These are phyloP conservation scores for Venturia asperata DNA, from an alignment of 2,329 filamentous ascomycete species.

Conservation along the genomic window DNA sequence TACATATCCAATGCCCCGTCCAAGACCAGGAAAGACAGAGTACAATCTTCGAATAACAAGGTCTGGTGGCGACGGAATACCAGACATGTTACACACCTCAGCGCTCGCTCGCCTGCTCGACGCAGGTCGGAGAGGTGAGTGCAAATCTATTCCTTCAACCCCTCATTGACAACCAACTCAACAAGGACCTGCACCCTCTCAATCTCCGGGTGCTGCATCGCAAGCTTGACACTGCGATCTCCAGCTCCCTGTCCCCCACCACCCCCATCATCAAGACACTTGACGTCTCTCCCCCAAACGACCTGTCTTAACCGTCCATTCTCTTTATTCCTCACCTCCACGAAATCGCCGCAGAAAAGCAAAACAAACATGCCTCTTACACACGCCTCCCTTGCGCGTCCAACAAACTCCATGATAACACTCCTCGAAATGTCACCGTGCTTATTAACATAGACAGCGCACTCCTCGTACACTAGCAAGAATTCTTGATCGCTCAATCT, in stretches of 20 bases:
- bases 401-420: slow-evolving; percentile 98
- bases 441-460: slow-evolving; percentile 96
- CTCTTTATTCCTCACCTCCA: slow-evolving; percentile 93
- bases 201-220: slow-evolving; percentile 87
- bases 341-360: slow-evolving; percentile 91
- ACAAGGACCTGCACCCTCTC: slow-evolving; percentile 80
- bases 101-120: neutral
- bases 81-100: neutral
- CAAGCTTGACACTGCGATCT: slow-evolving; percentile 76
- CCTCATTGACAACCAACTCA: slow-evolving; percentile 88
- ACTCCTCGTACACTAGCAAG: slow-evolving; percentile 88
- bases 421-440: slow-evolving; percentile 90
- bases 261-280: slow-evolving; percentile 69
- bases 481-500: slow-evolving; percentile 74
- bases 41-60: neutral
- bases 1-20: neutral
- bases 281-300: slow-evolving; percentile 83
- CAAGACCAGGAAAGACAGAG: neutral
- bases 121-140: neutral
- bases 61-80: neutral
- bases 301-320: slow-evolving; percentile 91
- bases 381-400: slow-evolving; percentile 77
- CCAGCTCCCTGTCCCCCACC: slow-evolving; percentile 27
- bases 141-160: slow-evolving; percentile 50
- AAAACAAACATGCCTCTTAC: slow-evolving; percentile 88